Evolutionary conservation across 1,139 yeast species (phyloP).

Genomic region (Hansenula sp.): DNA sequence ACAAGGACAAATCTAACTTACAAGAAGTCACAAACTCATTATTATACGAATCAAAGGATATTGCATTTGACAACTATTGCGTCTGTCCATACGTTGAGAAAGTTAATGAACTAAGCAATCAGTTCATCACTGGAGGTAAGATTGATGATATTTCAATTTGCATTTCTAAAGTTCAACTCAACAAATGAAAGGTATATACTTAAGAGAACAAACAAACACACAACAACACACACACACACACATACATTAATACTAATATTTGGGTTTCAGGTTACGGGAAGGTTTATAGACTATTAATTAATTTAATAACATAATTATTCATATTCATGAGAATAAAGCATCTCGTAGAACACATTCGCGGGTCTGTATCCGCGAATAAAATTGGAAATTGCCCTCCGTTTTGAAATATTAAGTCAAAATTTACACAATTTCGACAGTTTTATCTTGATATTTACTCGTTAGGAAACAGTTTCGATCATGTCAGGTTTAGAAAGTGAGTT

Average conservation of each 20-base stretch:
- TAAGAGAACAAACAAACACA: too few species aligned
- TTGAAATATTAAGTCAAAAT: too few species aligned
- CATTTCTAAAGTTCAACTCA: conserved; percentile 37
- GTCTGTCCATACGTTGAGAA: conserved; percentile 53
- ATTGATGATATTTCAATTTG: conserved; percentile 54
- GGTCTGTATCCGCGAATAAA: not conserved
- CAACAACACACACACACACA: too few species aligned
- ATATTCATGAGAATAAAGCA: not conserved
- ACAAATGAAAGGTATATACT: too few species aligned
- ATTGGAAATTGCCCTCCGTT: too few species aligned
- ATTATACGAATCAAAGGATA: conserved; percentile 42
- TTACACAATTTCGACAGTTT: too few species aligned
- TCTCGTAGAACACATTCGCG: not conserved
- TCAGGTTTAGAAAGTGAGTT: conserved; percentile 46
- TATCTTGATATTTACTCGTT: too few species aligned
- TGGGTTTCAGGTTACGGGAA: not conserved
- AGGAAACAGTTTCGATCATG: conserved; percentile 24
- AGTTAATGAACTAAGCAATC: conserved; percentile 33
- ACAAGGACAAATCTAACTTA: conserved; percentile 25
- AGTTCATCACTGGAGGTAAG: conserved; percentile 49
- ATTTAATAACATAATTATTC: not conserved
- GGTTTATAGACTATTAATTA: not conserved
- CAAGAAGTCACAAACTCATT: conserved; percentile 39
- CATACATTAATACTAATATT: not conserved
- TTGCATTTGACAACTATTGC: conserved; percentile 53